Conservation (phyloP, 2,329 filamentous ascomycete genomes). For the Talaromyces sp. region DNA sequence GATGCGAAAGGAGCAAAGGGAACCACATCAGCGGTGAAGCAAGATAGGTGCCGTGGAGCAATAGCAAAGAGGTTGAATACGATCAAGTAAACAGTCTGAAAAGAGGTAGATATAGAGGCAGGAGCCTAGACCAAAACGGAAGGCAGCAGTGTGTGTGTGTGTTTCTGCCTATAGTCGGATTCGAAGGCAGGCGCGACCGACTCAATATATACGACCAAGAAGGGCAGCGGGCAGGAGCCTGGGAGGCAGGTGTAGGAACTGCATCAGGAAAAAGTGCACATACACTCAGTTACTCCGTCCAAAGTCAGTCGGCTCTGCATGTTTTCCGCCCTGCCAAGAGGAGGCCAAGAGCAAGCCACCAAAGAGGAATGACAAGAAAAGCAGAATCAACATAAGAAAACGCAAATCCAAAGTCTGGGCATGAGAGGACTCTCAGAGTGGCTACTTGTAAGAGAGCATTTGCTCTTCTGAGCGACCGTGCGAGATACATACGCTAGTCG, state of each 20-base stretch:
- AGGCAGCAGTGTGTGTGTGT: neutral
- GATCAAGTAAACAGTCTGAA: neutral
- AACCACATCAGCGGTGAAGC: neutral
- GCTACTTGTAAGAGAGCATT: neutral
- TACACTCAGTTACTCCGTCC: neutral
- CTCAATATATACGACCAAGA: neutral
- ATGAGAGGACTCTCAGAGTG: neutral
- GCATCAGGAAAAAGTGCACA: neutral
- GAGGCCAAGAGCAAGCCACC: conserved; percentile 12
- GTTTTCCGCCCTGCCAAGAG: conserved; percentile 16
- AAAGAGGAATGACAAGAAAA: conserved; percentile 14
- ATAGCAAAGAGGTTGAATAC: neutral
- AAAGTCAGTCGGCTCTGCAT: neutral
- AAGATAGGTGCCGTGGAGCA: neutral
- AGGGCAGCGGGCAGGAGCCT: neutral
- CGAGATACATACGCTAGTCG: neutral
- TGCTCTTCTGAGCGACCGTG: neutral
- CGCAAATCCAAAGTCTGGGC: neutral
- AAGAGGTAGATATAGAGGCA: neutral
- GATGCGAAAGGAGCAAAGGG: neutral
- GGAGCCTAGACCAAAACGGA: neutral
- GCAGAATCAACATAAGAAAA: neutral
- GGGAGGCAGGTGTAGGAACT: neutral
- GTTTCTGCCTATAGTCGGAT: neutral
- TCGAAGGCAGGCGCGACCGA: neutral